These are phyloP conservation scores for Euphorbia schlechtendalii DNA, from an alignment of 441 rosid species.

Conservation along the genomic window DNA sequence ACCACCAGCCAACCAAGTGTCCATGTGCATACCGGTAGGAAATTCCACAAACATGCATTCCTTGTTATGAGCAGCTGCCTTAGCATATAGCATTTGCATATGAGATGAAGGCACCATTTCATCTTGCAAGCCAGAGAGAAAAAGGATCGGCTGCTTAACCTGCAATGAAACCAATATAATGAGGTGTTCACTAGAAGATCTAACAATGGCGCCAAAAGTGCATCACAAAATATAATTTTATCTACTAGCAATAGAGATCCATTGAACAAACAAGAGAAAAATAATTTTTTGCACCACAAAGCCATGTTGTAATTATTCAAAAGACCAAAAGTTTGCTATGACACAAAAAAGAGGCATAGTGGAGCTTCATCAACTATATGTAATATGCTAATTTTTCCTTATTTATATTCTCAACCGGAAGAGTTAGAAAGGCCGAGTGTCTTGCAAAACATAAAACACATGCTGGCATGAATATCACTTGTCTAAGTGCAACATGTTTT, in stretches of 20 bases:
- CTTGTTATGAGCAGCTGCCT: slow-evolving; percentile 71
- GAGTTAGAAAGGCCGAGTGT: neutral
- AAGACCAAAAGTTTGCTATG: neutral
- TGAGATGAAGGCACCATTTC: slow-evolving; percentile 96
- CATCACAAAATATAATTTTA: neutral
- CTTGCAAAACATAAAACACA: neutral
- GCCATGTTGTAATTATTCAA: neutral
- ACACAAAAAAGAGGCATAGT: neutral
- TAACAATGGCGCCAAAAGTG: neutral
- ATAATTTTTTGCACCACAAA: slow-evolving; percentile 3
- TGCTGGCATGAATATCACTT: slow-evolving; percentile 2
- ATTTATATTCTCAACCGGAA: neutral
- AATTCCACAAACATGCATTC: slow-evolving; percentile 69
- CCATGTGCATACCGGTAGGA: slow-evolving; percentile 97
- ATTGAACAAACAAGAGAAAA: neutral
- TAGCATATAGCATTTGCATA: slow-evolving; percentile 80
- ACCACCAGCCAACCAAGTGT: slow-evolving; percentile 92
- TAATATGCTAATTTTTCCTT: neutral
- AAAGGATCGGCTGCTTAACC: slow-evolving; percentile 86
- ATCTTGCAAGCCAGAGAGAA: slow-evolving; percentile 95
- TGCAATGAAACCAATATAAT: slow-evolving; percentile 29
- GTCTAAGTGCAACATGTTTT: slow-evolving; percentile 9
- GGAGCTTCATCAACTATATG: neutral
- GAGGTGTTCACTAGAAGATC: neutral
- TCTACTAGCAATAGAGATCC: slow-evolving; percentile 2